phyloP scores from a whole-genome alignment of 805 yeast species.

The Cyberlindnera galapagoensis region DNA sequence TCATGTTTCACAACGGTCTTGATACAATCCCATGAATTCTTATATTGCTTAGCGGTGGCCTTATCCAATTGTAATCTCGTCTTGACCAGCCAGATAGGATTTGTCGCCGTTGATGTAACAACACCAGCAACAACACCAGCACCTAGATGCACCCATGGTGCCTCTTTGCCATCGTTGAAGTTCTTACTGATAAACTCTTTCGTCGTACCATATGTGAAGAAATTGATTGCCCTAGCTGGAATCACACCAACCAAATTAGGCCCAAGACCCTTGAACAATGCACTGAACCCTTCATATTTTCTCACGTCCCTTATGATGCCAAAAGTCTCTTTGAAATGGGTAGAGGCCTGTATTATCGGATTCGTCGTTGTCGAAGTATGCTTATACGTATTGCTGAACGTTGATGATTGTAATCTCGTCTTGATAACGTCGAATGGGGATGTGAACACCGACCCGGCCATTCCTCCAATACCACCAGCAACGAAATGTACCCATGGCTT shows the following conservation, averaged over 20 bases:
- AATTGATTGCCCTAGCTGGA: conserved; percentile 95
- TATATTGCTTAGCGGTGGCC: conserved; percentile 57
- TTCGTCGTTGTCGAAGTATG: conserved; percentile 26
- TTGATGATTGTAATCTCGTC: conserved; percentile 89
- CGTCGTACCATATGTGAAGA: conserved; percentile 93
- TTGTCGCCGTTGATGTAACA: conserved; percentile 92
- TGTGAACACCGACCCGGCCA: conserved; percentile 93
- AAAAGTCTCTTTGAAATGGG: conserved; percentile 81
- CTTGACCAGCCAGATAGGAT: conserved; percentile 96
- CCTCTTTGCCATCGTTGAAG: conserved; percentile 70
- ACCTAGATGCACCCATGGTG: conserved; percentile 75
- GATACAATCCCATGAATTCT: conserved; percentile 81
- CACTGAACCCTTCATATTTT: conserved; percentile 70
- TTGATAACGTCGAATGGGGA: conserved; percentile 96
- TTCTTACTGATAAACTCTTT: conserved; percentile 65
- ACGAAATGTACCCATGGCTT: conserved; percentile 72
- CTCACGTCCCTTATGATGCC: conserved; percentile 65
- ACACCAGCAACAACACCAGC: conserved; percentile 92
- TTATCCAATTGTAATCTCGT: conserved; percentile 91
- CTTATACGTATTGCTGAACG: conserved; percentile 52
- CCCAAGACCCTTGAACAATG: conserved; percentile 91
- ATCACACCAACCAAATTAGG: conserved; percentile 97
- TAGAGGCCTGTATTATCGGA: conserved; percentile 39
- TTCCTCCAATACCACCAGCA: conserved; percentile 94
- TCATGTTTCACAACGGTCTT: conserved; percentile 63